Evolutionary conservation across 192 early-diverging fungal genomes (phyloP), one percentile per base, ranked within the genome.

Genomic region (Chytriomyces confervae): DNA sequence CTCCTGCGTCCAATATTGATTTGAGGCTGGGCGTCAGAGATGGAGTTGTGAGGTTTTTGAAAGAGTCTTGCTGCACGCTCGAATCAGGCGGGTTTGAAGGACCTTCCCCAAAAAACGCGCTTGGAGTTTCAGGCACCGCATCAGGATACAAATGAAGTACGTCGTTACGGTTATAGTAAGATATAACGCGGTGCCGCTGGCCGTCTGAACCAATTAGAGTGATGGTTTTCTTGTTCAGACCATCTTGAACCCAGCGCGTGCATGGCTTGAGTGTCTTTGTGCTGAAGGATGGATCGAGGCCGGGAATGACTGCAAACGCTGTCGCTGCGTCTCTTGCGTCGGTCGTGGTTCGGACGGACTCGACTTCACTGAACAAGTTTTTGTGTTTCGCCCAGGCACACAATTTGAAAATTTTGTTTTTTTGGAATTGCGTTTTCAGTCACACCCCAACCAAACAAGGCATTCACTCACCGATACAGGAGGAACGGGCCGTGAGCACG

Each of bases 401-500:
- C 24, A 27, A 57, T n/a, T 57, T 20, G 20, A 57, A 57, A n/a
- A n/a, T 57, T 57, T 57, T 57, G 13, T 11, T 57, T n/a, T n/a
- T n/a, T 57, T 57, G 0, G 20, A 57, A 36, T 36, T 36, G 36
- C 36, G 36, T 36, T 36, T 36, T 36, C 36, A 36, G 36, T 36
- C 36, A 36, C 36, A 2, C 4, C 36, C 36, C 36, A 36, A 36
- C 4, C 36, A 36, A 36, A 36, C 36, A 36, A 36, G 36, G 36
- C 36, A 2, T 36, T 20, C 18, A 45, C 67, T 47, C 24, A 69
- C 67, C 67, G 47, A 69, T 72, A 72, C 18, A 72, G 51, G 9
- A 72, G 23, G 57, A 72, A 72, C 2, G 48, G 51, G 5, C 70
- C 70, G 43, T 72, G 44, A 3, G 70, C 70, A 16, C 70, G 11